A percentile compares a stretch with the other conserved stretches of the same genome.
These are phyloP conservation scores for Pinus tabuliformis DNA, from an alignment of 75 land plant species.

Conservation along the genomic window DNA sequence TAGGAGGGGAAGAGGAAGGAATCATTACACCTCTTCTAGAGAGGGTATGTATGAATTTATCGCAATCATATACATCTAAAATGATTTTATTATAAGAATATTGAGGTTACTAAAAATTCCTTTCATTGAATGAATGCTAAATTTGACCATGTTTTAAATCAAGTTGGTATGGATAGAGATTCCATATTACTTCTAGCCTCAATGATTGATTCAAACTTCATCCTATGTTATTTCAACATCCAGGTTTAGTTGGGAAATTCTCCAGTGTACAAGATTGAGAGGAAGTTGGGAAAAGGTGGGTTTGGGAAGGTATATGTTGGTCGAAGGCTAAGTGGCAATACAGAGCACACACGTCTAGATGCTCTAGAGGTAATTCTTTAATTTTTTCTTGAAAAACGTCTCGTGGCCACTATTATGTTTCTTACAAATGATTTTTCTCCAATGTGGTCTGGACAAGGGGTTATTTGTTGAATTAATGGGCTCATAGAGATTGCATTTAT, in stretches of 20 bases:
- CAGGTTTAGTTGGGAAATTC: conserved; percentile 96
- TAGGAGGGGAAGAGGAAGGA: conserved; percentile 78
- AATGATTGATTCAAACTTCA: not conserved
- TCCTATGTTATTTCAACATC: not conserved
- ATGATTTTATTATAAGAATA: not conserved
- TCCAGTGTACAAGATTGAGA: conserved; percentile 82
- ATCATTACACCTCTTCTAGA: conserved; percentile 84
- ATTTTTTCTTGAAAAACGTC: conserved; percentile 5
- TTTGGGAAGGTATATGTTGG: conserved; percentile 99
- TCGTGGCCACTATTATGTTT: not conserved
- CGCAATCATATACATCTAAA: not conserved
- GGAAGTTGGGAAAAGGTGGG: conserved; percentile 95
- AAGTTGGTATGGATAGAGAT: not conserved
- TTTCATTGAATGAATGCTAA: not conserved
- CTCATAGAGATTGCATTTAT: not conserved
- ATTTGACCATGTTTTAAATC: not conserved
- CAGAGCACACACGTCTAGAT: conserved; percentile 83
- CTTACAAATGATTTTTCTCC: not conserved
- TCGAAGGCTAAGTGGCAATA: conserved; percentile 66
- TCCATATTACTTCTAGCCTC: not conserved
- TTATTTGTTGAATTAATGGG: not conserved
- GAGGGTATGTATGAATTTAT: conserved; percentile 47
- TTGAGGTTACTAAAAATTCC: not conserved
- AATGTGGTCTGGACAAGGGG: too few relatives aligned
- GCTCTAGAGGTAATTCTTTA: conserved; percentile 68